Conservation (phyloP, 306 rosid genomes). For the Ziziphus jujuba region DNA sequence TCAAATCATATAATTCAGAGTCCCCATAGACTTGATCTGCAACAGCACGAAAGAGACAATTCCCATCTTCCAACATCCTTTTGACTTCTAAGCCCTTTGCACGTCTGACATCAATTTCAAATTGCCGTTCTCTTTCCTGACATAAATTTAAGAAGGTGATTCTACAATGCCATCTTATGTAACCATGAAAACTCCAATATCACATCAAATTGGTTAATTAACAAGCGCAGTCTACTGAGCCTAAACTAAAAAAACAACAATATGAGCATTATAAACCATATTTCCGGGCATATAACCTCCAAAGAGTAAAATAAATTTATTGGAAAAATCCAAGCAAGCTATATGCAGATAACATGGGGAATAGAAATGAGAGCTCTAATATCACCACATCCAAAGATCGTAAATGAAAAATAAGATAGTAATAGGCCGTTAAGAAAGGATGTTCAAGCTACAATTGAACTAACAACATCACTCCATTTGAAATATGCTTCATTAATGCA, state of each 20-base stretch:
- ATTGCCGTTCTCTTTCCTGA: constrained; percentile 89
- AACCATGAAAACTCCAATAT: constrained; percentile 18
- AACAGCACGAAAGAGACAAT: constrained; percentile 96
- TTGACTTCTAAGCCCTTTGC: constrained; percentile 81
- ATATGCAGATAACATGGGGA: background rate
- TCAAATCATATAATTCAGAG: constrained; percentile 66
- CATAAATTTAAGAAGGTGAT: constrained; percentile 21
- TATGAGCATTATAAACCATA: background rate
- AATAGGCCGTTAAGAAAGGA: background rate
- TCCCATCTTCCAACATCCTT: constrained; percentile 92
- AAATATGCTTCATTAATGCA: background rate
- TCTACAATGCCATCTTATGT: background rate
- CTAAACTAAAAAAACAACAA: background rate
- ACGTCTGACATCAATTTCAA: constrained; percentile 84
- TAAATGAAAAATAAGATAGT: background rate
- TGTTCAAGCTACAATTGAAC: background rate
- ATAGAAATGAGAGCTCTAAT: background rate
- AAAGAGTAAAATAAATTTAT: no score
- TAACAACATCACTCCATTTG: background rate
- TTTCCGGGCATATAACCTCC: no score
- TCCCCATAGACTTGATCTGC: constrained; percentile 99
- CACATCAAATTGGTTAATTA: background rate
- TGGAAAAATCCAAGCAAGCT: no score
- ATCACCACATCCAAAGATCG: background rate
- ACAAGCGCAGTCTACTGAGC: background rate